Conservation (phyloP, 164 flowering plant genomes). For the Aristolochia contorta region DNA sequence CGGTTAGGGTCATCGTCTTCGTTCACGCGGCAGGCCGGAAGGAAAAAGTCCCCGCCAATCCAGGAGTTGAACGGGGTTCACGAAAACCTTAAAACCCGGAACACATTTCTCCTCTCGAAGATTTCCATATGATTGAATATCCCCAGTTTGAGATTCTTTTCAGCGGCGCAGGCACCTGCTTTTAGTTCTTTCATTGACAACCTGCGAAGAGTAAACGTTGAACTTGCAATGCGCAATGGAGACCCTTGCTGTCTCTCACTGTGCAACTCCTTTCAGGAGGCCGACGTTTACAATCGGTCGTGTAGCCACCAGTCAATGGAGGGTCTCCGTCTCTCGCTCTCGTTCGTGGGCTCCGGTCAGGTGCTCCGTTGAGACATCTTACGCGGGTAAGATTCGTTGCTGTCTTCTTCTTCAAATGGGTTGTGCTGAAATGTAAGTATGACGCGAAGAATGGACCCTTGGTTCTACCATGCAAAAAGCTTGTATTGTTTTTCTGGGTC, state of each 20-base stretch:
- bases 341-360: conserved; percentile 1
- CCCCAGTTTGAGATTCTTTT: too few species aligned
- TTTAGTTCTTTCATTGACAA: too few species aligned
- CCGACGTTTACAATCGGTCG: background rate
- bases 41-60: too few species aligned
- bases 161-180: too few species aligned
- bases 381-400: background rate
- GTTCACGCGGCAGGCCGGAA: too few species aligned
- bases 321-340: background rate
- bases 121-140: too few species aligned
- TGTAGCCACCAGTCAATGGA: background rate
- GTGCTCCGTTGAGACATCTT: conserved; percentile 8
- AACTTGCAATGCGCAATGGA: conserved; percentile 3
- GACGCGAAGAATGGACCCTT: background rate
- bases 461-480: background rate
- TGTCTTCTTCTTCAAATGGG: background rate
- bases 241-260: conserved; percentile 3
- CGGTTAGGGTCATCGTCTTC: too few species aligned
- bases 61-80: too few species aligned
- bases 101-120: too few species aligned
- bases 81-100: too few species aligned
- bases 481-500: background rate
- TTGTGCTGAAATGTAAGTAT: background rate
- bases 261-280: background rate
- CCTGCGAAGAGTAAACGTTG: too few species aligned